phyloP scores from a whole-genome alignment of 495 filamentous ascomycete genomes.

The Parmelia sp. region DNA sequence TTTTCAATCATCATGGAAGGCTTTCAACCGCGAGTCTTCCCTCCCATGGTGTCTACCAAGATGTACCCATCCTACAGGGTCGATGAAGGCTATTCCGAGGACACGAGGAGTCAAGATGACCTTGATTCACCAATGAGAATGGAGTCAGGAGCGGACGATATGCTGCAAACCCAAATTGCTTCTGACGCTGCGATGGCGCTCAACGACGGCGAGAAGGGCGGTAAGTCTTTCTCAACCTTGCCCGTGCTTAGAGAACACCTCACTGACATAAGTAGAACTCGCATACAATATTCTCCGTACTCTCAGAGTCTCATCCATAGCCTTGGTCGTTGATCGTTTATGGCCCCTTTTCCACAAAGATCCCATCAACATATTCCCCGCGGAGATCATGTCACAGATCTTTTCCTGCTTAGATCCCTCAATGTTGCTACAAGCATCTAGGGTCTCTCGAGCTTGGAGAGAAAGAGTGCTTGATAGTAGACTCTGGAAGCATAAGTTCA shows the following conservation, averaged over 20 bases:
- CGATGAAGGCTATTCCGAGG: conserved; percentile 63
- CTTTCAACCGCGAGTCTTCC: conserved; percentile 1
- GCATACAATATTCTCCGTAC: conserved; percentile 57
- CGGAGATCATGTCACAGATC: conserved; percentile 82
- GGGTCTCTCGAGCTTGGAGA: conserved; percentile 76
- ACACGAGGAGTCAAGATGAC: conserved; percentile 53
- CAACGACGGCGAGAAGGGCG: conserved; percentile 49
- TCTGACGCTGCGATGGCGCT: conserved; percentile 37
- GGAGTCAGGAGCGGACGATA: conserved; percentile 32
- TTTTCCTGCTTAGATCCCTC: conserved; percentile 75
- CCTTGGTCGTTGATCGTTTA: conserved; percentile 68
- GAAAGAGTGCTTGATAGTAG: conserved; percentile 72
- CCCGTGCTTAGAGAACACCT: conserved; percentile 6
- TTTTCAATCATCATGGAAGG: conserved; percentile 9
- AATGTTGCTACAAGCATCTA: conserved; percentile 69
- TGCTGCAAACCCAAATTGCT: conserved; percentile 27
- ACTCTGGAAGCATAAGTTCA: conserved; percentile 78
- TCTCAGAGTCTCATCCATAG: conserved; percentile 67
- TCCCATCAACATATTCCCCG: conserved; percentile 75
- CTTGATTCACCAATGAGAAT: conserved; percentile 32
- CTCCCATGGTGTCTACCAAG: conserved; percentile 12
- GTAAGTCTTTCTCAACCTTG: conserved; percentile 32
- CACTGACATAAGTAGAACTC: conserved; percentile 34
- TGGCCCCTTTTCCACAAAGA: conserved; percentile 84
- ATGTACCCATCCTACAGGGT: conserved; percentile 43